These are phyloP conservation scores for Debaryomycetaceae sp. DNA, from an alignment of 1,139 yeast species.

Conservation along the genomic window DNA sequence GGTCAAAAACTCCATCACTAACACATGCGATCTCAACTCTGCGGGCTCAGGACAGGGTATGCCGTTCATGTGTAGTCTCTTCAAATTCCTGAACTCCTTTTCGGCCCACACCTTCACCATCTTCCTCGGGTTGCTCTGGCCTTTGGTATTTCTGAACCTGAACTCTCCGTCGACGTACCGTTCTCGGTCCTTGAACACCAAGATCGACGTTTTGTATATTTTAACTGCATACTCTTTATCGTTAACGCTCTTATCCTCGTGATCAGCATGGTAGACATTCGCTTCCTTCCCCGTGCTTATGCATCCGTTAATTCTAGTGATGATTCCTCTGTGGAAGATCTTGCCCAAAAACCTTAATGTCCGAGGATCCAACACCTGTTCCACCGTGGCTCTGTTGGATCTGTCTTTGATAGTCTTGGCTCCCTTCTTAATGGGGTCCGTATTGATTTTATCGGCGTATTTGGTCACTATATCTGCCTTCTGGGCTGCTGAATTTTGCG, in stretches of 20 bases:
- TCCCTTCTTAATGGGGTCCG: conserved; percentile 57
- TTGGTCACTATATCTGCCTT: conserved; percentile 59
- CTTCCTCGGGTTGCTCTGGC: conserved; percentile 89
- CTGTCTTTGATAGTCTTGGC: conserved; percentile 68
- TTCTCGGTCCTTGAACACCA: conserved; percentile 94
- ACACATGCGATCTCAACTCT: conserved; percentile 82
- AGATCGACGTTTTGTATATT: conserved; percentile 90
- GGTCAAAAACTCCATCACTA: conserved; percentile 89
- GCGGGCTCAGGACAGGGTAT: conserved; percentile 92
- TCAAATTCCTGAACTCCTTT: conserved; percentile 90
- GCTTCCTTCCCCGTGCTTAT: conserved; percentile 98
- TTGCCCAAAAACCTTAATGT: conserved; percentile 81
- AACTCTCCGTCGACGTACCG: conserved; percentile 95
- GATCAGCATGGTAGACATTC: conserved; percentile 90
- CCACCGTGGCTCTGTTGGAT: conserved; percentile 93
- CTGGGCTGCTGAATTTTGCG: conserved; percentile 28
- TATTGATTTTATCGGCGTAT: conserved; percentile 61
- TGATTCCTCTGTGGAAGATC: conserved; percentile 75
- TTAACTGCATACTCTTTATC: conserved; percentile 77
- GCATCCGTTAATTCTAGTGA: conserved; percentile 88
- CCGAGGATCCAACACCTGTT: conserved; percentile 93
- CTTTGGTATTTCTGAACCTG: conserved; percentile 79
- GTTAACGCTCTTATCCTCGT: conserved; percentile 48
- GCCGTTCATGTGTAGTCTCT: conserved; percentile 71
- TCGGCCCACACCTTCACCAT: conserved; percentile 99